These are phyloP conservation scores for Crassisporium funariophilum DNA, from an alignment of 768 basidiomycete species.

Conservation along the genomic window DNA sequence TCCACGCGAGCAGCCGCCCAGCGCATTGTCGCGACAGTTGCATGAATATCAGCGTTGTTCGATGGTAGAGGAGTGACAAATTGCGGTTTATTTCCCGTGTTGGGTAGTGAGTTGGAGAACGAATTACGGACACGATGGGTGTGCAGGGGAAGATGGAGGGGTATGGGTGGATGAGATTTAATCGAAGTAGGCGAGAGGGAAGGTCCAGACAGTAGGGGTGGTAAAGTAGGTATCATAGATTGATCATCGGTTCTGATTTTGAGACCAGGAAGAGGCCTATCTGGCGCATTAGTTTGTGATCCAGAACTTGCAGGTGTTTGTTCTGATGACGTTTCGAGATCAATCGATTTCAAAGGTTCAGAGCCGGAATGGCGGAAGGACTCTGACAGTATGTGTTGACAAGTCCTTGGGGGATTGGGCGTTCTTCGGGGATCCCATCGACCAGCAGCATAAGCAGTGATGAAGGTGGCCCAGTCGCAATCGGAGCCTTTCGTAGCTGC, in stretches of 20 bases:
- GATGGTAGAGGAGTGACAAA: conserved; percentile 18
- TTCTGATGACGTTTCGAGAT: conserved; percentile 10
- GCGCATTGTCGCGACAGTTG: conserved; percentile 80
- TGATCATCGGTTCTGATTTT: conserved; percentile 4
- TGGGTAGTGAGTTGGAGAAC: conserved; percentile 24
- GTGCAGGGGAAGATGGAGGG: conserved; percentile 25
- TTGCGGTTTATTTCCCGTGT: conserved; percentile 19
- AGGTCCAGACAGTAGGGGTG: conserved; percentile 13
- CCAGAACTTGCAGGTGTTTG: conserved; percentile 8
- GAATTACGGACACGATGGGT: conserved; percentile 38
- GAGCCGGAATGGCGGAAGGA: conserved; percentile 26
- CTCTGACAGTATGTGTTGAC: conserved; percentile 14
- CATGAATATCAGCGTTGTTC: conserved; percentile 54
- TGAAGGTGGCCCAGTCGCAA: conserved; percentile 75
- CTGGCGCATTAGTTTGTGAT: conserved; percentile 2
- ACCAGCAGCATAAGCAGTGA: conserved; percentile 73
- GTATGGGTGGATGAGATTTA: conserved; percentile 24
- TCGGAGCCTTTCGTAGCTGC: conserved; percentile 20
- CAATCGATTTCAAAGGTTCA: conserved; percentile 20
- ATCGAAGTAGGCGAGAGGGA: conserved; percentile 15
- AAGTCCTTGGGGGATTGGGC: conserved; percentile 55
- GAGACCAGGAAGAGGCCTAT: neutral
- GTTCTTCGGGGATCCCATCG: conserved; percentile 79
- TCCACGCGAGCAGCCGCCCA: conserved; percentile 84
- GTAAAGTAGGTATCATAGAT: conserved; percentile 10